phyloP scores from a whole-genome alignment of 345 rosid species.

The Corchorus capsularis region DNA sequence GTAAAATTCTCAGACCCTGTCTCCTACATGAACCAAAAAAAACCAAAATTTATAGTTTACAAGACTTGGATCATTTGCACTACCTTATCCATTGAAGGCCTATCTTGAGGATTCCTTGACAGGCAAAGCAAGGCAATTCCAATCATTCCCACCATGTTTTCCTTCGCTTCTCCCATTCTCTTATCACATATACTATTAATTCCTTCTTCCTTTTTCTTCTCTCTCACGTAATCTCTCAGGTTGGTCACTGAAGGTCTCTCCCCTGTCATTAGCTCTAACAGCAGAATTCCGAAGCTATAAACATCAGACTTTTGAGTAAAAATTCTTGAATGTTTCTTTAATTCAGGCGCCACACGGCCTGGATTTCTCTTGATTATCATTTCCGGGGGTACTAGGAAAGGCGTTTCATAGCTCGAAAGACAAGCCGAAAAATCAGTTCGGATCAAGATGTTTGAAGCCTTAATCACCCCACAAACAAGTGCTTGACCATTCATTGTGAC shows the following conservation, averaged over 20 bases:
- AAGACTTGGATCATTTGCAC: constrained; percentile 29
- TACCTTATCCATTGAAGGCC: constrained; percentile 32
- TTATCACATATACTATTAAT: constrained; percentile 26
- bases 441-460: constrained; percentile 36
- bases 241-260: constrained; percentile 29
- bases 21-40: background rate
- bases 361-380: constrained; percentile 33
- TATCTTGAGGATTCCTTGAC: constrained; percentile 17
- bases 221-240: constrained; percentile 16
- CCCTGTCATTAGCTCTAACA: constrained; percentile 35
- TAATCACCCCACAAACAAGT: constrained; percentile 32
- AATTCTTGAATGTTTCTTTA: background rate
- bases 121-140: constrained; percentile 29
- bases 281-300: constrained; percentile 36
- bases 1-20: no score
- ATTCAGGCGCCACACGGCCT: constrained; percentile 32
- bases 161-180: constrained; percentile 29
- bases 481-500: constrained; percentile 23
- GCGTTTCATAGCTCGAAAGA: constrained; percentile 38
- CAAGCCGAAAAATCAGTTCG: constrained; percentile 30
- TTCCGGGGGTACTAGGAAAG: constrained; percentile 31
- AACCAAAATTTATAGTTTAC: background rate
- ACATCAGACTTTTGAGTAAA: constrained; percentile 30
- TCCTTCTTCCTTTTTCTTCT: constrained; percentile 25
- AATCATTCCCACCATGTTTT: constrained; percentile 30